These are phyloP conservation scores for Gossypium schwendimanii DNA, from an alignment of 441 rosid genomes.

Conservation along the genomic window DNA sequence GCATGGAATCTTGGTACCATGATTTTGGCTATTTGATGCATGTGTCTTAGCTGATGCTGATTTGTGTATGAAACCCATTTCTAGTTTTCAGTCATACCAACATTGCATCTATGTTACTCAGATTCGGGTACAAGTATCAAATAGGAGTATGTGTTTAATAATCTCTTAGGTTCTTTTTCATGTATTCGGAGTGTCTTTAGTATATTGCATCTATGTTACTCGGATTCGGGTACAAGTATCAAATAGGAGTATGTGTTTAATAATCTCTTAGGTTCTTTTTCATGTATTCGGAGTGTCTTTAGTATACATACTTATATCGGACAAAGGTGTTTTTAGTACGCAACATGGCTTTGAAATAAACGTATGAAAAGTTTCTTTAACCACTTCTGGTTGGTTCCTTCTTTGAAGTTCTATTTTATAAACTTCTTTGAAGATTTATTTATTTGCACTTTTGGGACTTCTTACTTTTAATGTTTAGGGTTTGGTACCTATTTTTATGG, in stretches of 20 bases:
- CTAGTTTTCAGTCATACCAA: not conserved
- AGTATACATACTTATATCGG: not conserved
- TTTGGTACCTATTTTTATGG: no score
- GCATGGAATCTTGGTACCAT: slow-evolving; percentile 8
- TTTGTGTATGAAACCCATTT: not conserved
- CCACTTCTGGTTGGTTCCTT: not conserved
- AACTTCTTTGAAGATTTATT: not conserved
- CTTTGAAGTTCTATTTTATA: not conserved
- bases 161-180: not conserved
- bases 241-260: not conserved
- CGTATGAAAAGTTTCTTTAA: not conserved
- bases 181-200: no score
- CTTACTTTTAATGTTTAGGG: not conserved
- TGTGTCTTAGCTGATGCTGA: not conserved
- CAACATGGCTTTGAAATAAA: not conserved
- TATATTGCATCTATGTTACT: not conserved
- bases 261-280: not conserved
- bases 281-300: no score
- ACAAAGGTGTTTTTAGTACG: not conserved
- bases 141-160: not conserved
- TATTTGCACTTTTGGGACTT: not conserved
- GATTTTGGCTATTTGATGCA: slow-evolving; percentile 7
- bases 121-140: not conserved
- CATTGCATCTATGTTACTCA: not conserved
- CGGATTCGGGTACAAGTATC: not conserved